A percentile compares a stretch with the other conserved stretches of the same genome.
Conservation (phyloP, 257 asterid species). For the Handroanthus guayacan region DNA sequence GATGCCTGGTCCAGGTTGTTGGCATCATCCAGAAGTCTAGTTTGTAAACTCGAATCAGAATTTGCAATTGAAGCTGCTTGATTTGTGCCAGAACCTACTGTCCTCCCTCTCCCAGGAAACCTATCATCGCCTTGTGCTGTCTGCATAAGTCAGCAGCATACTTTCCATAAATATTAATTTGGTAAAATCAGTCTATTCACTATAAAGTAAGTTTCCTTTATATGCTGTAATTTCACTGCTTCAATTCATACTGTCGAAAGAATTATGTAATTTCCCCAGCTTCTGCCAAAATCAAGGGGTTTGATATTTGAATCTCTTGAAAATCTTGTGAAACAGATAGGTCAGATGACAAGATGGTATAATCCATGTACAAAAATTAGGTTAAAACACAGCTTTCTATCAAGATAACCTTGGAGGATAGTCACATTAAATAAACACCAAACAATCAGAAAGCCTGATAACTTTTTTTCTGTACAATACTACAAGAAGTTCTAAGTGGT, state of each 20-base stretch:
- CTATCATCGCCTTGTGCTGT: conserved; percentile 57
- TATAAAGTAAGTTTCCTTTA: neutral
- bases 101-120: conserved; percentile 89
- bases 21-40: conserved; percentile 74
- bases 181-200: conserved; percentile 14
- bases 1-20: conserved; percentile 48
- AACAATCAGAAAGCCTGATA: neutral
- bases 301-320: conserved; percentile 3
- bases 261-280: neutral
- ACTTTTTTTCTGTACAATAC: neutral
- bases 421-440: conserved; percentile 1
- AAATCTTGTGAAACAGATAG: neutral
- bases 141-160: conserved; percentile 44
- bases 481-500: conserved; percentile 2
- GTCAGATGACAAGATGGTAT: neutral
- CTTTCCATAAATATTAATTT: conserved; percentile 28
- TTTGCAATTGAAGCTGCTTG: conserved; percentile 50
- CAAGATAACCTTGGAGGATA: conserved; percentile 1
- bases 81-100: conserved; percentile 58
- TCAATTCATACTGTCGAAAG: conserved; percentile 17
- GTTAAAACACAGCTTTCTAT: neutral
- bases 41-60: conserved; percentile 74
- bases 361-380: neutral
- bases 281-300: conserved; percentile 1
- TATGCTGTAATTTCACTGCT: neutral